Evolutionary conservation across 106 monocot genomes (phyloP).

Genomic region (Acorus gramineus): DNA sequence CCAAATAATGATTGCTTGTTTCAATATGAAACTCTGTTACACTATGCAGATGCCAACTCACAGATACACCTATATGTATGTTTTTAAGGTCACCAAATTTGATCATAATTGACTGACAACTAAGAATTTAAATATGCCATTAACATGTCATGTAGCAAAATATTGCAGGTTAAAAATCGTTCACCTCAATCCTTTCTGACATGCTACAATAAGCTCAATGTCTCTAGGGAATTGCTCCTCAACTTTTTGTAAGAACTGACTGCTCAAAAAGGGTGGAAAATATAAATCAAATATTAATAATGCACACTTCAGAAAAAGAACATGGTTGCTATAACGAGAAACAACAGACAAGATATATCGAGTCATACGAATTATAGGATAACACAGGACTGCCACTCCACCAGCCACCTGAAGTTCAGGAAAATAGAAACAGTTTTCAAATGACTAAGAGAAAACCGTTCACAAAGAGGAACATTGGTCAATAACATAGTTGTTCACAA

Average conservation of each 20-base stretch:
- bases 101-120: too few species aligned
- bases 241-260: constrained; percentile 68
- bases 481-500: too few species aligned
- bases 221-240: constrained; percentile 82
- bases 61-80: too few species aligned
- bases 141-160: not conserved
- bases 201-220: constrained; percentile 67
- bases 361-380: constrained; percentile 52
- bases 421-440: not conserved
- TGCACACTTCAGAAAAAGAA: not conserved
- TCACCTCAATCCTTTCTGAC: constrained; percentile 88
- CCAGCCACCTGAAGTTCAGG: constrained; percentile 68
- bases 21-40: too few species aligned
- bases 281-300: not conserved
- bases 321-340: not conserved
- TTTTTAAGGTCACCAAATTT: too few species aligned
- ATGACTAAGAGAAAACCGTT: not conserved
- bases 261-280: constrained; percentile 4
- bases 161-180: not conserved
- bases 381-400: constrained; percentile 82
- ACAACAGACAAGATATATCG: not conserved
- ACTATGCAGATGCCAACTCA: too few species aligned
- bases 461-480: too few species aligned
- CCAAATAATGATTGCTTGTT: too few species aligned
- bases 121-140: not conserved